A percentile compares a stretch with the other conserved stretches of the same genome.
phyloP scores from a whole-genome alignment of 2,329 filamentous ascomycete genomes.

The Arthroderma uncinatum region DNA sequence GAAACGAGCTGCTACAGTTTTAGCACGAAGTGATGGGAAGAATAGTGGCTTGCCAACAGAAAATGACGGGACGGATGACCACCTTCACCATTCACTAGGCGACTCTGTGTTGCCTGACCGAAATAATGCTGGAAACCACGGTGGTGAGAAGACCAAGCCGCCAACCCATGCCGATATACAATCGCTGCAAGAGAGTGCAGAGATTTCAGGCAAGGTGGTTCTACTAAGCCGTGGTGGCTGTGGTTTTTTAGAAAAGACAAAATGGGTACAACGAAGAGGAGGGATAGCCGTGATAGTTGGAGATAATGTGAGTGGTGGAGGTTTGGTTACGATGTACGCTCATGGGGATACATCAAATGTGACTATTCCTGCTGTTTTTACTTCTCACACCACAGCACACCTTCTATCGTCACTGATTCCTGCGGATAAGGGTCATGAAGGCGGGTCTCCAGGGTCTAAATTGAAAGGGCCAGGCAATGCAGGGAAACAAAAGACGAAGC shows the following conservation, averaged over 20 bases:
- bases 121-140: slow-evolving; percentile 26
- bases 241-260: slow-evolving; percentile 91
- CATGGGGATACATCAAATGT: slow-evolving; percentile 90
- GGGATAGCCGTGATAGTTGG: slow-evolving; percentile 86
- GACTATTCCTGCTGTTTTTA: slow-evolving; percentile 88
- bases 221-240: slow-evolving; percentile 86
- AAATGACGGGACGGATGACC: slow-evolving; percentile 69
- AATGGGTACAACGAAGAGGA: slow-evolving; percentile 88
- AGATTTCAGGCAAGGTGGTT: slow-evolving; percentile 88
- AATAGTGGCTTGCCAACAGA: not conserved
- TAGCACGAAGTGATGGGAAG: not conserved
- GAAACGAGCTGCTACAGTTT: not conserved
- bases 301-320: slow-evolving; percentile 79
- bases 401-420: slow-evolving; percentile 71
- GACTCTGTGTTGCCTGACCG: slow-evolving; percentile 32
- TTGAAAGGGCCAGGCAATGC: slow-evolving; percentile 42
- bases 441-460: slow-evolving; percentile 21
- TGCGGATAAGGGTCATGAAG: slow-evolving; percentile 53
- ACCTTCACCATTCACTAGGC: slow-evolving; percentile 52
- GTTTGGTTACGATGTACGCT: slow-evolving; percentile 96
- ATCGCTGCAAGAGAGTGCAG: slow-evolving; percentile 77
- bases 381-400: slow-evolving; percentile 86
- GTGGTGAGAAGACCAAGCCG: slow-evolving; percentile 24
- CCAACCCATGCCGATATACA: slow-evolving; percentile 75
- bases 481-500: slow-evolving; percentile 25